A percentile compares a stretch with the other conserved stretches of the same genome.
phyloP scores from a whole-genome alignment of 2,329 filamentous ascomycete genomes.

The Tothia fuscella region DNA sequence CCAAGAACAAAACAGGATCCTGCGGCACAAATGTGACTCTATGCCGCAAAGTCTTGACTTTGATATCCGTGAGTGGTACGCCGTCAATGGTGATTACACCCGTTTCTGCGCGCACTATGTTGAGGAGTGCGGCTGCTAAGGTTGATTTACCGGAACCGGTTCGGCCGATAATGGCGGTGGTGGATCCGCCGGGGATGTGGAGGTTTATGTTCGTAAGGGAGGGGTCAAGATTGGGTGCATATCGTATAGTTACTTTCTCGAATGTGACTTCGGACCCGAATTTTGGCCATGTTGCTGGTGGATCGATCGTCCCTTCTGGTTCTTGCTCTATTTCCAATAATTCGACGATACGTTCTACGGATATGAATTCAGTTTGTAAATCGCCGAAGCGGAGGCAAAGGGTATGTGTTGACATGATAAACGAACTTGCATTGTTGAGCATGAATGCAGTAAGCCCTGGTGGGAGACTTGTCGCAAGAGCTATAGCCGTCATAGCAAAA shows the following conservation, averaged over 20 bases:
- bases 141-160: constrained; percentile 65
- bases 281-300: constrained; percentile 66
- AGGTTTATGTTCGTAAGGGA: constrained; percentile 59
- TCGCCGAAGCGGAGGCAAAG: constrained; percentile 73
- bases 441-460: constrained; percentile 77
- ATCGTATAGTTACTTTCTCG: constrained; percentile 64
- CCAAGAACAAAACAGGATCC: constrained; percentile 53
- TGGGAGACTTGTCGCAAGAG: constrained; percentile 61
- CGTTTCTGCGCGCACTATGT: constrained; percentile 36
- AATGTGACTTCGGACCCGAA: constrained; percentile 63
- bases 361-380: constrained; percentile 85
- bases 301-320: constrained; percentile 50
- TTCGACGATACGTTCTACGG: constrained; percentile 75
- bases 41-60: constrained; percentile 46
- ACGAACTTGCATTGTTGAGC: constrained; percentile 56
- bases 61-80: constrained; percentile 47
- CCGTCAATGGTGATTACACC: constrained; percentile 49
- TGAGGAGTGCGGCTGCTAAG: constrained; percentile 48
- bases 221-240: constrained; percentile 65
- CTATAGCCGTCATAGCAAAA: constrained; percentile 60
- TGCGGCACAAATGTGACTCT: constrained; percentile 55
- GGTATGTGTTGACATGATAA: constrained; percentile 55
- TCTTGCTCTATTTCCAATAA: constrained; percentile 73
- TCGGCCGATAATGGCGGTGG: constrained; percentile 67
- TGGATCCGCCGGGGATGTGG: constrained; percentile 63